Evolutionary conservation across 2,329 filamentous ascomycete species (phyloP), one percentile per base, ranked within the genome.

Genomic region (Phialophora macrospora): DNA sequence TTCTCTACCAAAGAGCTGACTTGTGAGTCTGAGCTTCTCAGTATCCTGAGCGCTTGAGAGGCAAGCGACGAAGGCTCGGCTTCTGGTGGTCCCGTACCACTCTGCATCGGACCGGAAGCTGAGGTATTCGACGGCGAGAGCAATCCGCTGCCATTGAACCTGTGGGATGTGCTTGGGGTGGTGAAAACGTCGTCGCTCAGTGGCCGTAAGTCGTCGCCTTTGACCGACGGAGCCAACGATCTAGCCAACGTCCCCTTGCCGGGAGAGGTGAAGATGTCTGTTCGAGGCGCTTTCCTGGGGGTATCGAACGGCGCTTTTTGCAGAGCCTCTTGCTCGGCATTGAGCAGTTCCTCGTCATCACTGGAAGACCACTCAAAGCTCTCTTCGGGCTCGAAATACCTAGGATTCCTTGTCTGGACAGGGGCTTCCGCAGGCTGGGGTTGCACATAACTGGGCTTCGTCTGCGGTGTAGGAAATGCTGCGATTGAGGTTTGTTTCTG

Each of bases 301-400:
- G 75, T 74, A 32, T 76, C 73, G 5, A 75, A 73, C 4, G 30
- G 57, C 28, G 49, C 11, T 65, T 28, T 69, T 56, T 54, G 57
- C 28, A 64, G 52, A n/a, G 62, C 24, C 24, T 68, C 59, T 60
- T 67, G 44, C 70, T 73, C 65, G 76, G 76, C 60, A 73, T 74
- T 24, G 71, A 77, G 68, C 20, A 77, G 61, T 20, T 76, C 73
- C 5, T 77, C 75, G 11, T 78, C 76, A 5, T 75, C 72, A 32
- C 73, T 74, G 1, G 76, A 74, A 7, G 77, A 74, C 78, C 77
- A 79, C 4, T 74, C 74, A 54, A 77, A 78, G 9, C 74, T 74
- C 5, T 78, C 77, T 4, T 76, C 73, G 24, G 76, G 71, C 74
- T 76, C 59, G 68, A 71, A 0, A 70, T 73, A 55, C 74, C 75